Base-by-base conservation (phyloP, 768 basidiomycete species). In the Gyrodon lividus region DNA sequence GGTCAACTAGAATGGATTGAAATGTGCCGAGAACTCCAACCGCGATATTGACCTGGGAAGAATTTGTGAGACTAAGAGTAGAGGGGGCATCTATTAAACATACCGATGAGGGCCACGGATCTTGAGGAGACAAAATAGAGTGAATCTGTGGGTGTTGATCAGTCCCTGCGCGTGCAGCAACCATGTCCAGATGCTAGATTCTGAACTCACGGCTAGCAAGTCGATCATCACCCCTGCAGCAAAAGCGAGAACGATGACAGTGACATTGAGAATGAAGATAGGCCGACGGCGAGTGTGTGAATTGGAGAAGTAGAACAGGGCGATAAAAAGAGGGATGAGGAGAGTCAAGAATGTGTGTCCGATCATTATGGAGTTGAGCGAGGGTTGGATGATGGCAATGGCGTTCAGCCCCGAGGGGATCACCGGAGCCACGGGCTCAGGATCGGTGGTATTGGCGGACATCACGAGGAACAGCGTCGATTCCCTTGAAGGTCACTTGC, bases 271-370 rank as follows among this genome's bases (percentile, higher is more conserved):
- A 16, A 63, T 56, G 39, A 70, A 69, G 31, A 69, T 66, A 1
- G 66, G 60, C 9, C 56, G 57, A 5, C 56, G 31, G 17, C 68
- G 62, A 17, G 64, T 56, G 30, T 56, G 49, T 0, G 58, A 51
- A 4, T 59, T 68, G 6, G 68, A 70, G 23, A 60, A 69, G 46
- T 66, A 64, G 49, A 69, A 64, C 33, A 69, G 26, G 12, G 68
- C 67, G 8, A 64, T 52, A 8, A 68, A 41, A 51, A 69, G 68
- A 30, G 67, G 62, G 1, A 69, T n/a, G 5, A 68, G 65, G 12
- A 71, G 58, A 3, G 64, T 58, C 28, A 65, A 47, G 46, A 72
- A 67, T 0, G 67, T 62, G 33, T 69, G 65, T 1, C 59, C 59
- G 24, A 71, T 61, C 54, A 72, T 58, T 28, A 70, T 38, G 20